Evolutionary conservation across 345 rosid genomes (phyloP), one percentile per base, ranked within the genome.

Genomic region (Euphorbia lathyris): DNA sequence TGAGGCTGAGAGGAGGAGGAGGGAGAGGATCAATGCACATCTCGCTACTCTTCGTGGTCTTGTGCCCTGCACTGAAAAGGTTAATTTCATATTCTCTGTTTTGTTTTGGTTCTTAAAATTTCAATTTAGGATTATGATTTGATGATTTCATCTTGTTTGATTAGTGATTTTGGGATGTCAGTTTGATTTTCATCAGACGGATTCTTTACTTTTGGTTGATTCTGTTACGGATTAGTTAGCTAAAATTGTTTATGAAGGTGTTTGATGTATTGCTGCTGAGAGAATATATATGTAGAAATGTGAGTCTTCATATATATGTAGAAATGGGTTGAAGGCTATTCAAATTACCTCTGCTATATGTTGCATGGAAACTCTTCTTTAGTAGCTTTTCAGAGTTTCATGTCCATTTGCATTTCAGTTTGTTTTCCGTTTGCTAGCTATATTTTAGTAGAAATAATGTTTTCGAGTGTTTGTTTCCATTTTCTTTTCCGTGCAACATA

Each of bases 1-100:
- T 23, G 85, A 84, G 76, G 86, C 90, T 0, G 90, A 86, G 73
- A 82, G 86, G 78, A 70, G 77, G 68, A 73, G 90, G 26, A 79
- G 90, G 40, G 87, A 66, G 40, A 77, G 87, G 70, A 84, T 86
- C 67, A 86, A 84, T 68, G 58, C 80, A 26, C 90, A 86, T 72
- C 79, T 84, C 34, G 83, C 72, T 66, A 79, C 86, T 17, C 90
- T 86, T 36, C 83, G 87, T 1, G 74, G 74, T 51, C 71, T 86
- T 4, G 63, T 86, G 1, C 90, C 90, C 30, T 76, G 73, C 68
- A 66, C 79, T 6, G 69, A 63, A 45, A 84, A 84, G 90, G 90
- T 86, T 65, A 60, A 4, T 2, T 9, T 42, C 26, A 4, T 2
- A 52, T 51, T 43, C 27, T 27, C 36, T 67, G 17, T 17, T 4